Percentiles rank a stretch among this genome's conserved stretches.
phyloP scores from a whole-genome alignment of 805 yeast species.

The Sungouiozyma intestinalis region DNA sequence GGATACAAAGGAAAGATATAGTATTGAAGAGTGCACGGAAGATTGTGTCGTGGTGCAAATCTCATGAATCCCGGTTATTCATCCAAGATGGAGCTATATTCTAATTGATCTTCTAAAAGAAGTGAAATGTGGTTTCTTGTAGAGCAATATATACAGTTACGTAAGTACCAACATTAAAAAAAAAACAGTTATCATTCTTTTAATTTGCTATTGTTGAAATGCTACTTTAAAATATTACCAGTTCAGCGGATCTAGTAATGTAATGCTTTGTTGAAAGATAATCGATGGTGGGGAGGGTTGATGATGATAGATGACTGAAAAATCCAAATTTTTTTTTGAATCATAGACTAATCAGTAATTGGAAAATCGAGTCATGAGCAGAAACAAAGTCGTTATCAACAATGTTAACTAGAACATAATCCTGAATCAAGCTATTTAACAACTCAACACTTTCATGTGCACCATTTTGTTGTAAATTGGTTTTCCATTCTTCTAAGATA shows the following conservation, averaged over 20 bases:
- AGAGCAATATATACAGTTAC: neutral
- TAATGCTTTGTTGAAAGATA: conserved; percentile 9
- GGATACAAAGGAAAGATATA: conserved; percentile 46
- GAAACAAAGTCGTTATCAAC: conserved; percentile 78
- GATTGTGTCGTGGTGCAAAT: conserved; percentile 67
- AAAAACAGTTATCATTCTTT: neutral
- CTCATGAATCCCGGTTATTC: conserved; percentile 59
- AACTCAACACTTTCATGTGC: conserved; percentile 22
- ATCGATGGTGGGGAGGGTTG: neutral
- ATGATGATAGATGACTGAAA: neutral
- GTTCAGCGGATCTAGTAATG: neutral
- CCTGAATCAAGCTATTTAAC: conserved; percentile 30
- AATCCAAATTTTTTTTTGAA: too few relatives aligned
- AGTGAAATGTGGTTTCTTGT: neutral
- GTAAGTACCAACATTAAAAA: neutral
- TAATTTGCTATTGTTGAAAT: conserved; percentile 6
- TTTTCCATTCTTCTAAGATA: conserved; percentile 72
- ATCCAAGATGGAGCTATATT: conserved; percentile 65
- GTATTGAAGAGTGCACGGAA: conserved; percentile 49
- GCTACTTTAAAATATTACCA: conserved; percentile 2
- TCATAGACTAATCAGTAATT: conserved; percentile 30
- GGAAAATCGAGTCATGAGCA: conserved; percentile 43
- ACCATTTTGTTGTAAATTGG: conserved; percentile 34
- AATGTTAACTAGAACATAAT: conserved; percentile 70
- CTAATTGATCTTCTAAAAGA: conserved; percentile 16